These are phyloP conservation scores for Diaporthe velutina DNA, from an alignment of 2,329 filamentous ascomycete genomes.

Conservation along the genomic window DNA sequence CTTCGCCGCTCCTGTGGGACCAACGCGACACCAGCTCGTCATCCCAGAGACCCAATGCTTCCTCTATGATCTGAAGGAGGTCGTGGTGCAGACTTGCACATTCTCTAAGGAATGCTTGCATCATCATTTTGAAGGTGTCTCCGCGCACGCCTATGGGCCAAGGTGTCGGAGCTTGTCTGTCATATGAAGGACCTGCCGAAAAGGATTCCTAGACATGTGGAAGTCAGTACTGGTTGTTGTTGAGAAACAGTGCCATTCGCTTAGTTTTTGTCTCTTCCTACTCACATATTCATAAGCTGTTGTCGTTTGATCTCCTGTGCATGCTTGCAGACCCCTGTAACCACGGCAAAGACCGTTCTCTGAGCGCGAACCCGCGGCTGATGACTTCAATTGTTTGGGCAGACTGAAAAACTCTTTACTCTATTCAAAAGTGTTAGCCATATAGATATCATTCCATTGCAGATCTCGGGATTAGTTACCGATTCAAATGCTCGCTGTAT, in stretches of 20 bases:
- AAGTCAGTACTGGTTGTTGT: background rate
- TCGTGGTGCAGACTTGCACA: background rate
- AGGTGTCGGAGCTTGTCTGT: conserved; percentile 3
- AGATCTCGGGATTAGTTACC: background rate
- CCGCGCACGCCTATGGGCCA: conserved; percentile 12
- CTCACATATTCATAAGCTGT: conserved; percentile 8
- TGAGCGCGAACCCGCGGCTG: background rate
- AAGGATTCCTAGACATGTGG: background rate
- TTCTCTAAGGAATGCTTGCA: conserved; percentile 1
- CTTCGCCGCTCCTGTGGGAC: background rate
- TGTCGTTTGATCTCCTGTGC: background rate
- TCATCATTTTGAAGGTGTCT: conserved; percentile 11
- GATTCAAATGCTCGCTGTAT: conserved; percentile 15
- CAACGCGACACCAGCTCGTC: background rate
- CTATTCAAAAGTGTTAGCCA: background rate
- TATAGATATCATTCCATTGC: accelerated
- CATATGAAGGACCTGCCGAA: background rate
- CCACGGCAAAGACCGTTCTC: background rate
- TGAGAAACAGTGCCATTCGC: too few species aligned
- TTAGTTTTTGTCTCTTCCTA: too few species aligned
- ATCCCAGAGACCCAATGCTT: conserved; percentile 3
- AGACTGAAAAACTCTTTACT: background rate
- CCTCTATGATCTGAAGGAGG: background rate
- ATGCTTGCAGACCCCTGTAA: background rate
- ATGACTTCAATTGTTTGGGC: background rate